Conservation (phyloP, 345 rosid genomes). For the Citrus unshiu region DNA sequence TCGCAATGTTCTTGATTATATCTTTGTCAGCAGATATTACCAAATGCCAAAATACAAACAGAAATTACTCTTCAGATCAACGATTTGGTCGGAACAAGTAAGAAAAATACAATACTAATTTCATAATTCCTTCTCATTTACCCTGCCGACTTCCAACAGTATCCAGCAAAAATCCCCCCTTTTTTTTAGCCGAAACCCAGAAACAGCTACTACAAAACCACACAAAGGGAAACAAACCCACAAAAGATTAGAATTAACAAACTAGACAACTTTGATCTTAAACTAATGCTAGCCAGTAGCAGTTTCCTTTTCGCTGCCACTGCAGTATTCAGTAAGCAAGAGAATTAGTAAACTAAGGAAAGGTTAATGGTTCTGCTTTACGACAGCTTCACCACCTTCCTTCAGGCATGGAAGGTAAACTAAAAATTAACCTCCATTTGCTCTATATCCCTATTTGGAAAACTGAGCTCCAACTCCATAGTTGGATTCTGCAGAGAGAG, state of each 20-base stretch:
- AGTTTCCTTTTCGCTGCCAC: slow-evolving; percentile 28
- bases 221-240: slow-evolving; percentile 15
- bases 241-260: slow-evolving; percentile 19
- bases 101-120: background rate
- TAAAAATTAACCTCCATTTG: slow-evolving; percentile 54
- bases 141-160: background rate
- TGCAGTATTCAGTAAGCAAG: slow-evolving; percentile 17
- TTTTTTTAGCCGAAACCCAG: slow-evolving; percentile 12
- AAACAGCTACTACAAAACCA: slow-evolving; percentile 26
- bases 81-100: background rate
- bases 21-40: slow-evolving; percentile 11
- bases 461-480: slow-evolving; percentile 58
- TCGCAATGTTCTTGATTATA: slow-evolving; percentile 8
- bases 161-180: slow-evolving; percentile 3
- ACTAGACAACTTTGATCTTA: slow-evolving; percentile 20
- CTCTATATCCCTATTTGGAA: slow-evolving; percentile 57
- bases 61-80: background rate
- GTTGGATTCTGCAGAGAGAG: slow-evolving; percentile 45
- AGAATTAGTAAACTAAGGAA: slow-evolving; percentile 16
- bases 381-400: slow-evolving; percentile 33
- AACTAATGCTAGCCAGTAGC: slow-evolving; percentile 26
- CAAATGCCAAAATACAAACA: background rate
- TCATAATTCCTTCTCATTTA: background rate
- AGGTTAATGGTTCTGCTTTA: slow-evolving; percentile 23
- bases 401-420: slow-evolving; percentile 36